phyloP scores from a whole-genome alignment of 2,329 filamentous ascomycete genomes.

The Graphilbum fragrans region DNA sequence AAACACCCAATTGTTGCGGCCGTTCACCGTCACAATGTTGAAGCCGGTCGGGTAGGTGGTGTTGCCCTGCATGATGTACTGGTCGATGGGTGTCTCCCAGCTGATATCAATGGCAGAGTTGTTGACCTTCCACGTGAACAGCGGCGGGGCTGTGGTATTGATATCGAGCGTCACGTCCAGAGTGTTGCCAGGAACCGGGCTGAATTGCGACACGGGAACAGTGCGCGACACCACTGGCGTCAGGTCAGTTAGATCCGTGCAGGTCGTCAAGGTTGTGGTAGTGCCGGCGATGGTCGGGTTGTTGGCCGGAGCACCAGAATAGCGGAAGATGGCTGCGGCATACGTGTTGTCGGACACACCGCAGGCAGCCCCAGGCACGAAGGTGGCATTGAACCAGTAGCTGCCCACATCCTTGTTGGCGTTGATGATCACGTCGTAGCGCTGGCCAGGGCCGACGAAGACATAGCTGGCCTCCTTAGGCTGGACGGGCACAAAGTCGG shows the following conservation, averaged over 20 bases:
- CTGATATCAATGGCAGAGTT: slow-evolving; percentile 17
- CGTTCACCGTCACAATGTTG: slow-evolving; percentile 15
- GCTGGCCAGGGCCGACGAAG: slow-evolving; percentile 33
- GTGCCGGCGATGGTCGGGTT: slow-evolving; percentile 13
- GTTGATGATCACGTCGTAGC: slow-evolving; percentile 31
- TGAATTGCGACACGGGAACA: neutral
- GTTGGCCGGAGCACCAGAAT: slow-evolving; percentile 11
- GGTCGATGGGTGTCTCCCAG: slow-evolving; percentile 19
- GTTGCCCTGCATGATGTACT: slow-evolving; percentile 18
- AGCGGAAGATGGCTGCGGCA: slow-evolving; percentile 18
- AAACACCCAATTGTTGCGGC: slow-evolving; percentile 7
- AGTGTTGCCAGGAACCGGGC: neutral
- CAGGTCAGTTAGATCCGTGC: slow-evolving; percentile 1
- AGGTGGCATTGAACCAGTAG: slow-evolving; percentile 31
- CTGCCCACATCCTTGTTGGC: slow-evolving; percentile 20
- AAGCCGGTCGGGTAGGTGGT: slow-evolving; percentile 10
- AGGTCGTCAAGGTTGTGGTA: neutral
- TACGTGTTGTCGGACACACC: slow-evolving; percentile 11
- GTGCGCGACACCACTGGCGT: slow-evolving; percentile 4
- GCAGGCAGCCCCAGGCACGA: slow-evolving; percentile 11
- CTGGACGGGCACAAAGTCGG: slow-evolving; percentile 36
- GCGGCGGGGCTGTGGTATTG: neutral
- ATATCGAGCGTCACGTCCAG: slow-evolving; percentile 4
- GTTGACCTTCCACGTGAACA: slow-evolving; percentile 13
- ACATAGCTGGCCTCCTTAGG: slow-evolving; percentile 33